Percentiles rank a stretch among this genome's conserved stretches.
These are phyloP conservation scores for Colletotrichum theobromicola DNA, from an alignment of 2,329 filamentous ascomycete species.

Conservation along the genomic window DNA sequence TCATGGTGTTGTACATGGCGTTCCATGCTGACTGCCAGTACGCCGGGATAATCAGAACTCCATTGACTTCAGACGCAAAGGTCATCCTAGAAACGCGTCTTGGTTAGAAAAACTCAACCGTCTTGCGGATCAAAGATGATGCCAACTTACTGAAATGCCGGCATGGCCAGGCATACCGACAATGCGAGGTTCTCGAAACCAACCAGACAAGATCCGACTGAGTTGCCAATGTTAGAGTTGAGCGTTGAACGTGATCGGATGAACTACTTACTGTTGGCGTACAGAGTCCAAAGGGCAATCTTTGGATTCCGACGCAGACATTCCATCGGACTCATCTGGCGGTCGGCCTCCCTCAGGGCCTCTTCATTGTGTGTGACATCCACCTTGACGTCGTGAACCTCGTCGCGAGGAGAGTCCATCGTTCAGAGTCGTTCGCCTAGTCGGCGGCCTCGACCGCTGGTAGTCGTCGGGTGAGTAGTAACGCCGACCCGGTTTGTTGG, in stretches of 20 bases:
- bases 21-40: constrained; percentile 28
- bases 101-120: not conserved
- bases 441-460: not conserved
- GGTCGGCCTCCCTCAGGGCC: constrained; percentile 8
- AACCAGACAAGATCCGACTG: constrained; percentile 20
- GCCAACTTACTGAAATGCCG: constrained; percentile 23
- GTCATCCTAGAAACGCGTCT: constrained; percentile 1
- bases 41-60: constrained; percentile 25
- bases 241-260: not conserved
- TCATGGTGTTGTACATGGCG: constrained; percentile 25
- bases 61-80: constrained; percentile 23
- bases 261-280: constrained; percentile 14
- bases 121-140: fast-evolving
- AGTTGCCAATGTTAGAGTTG: not conserved
- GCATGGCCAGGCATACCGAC: constrained; percentile 24
- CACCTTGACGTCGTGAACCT: not conserved
- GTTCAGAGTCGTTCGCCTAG: not conserved
- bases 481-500: not conserved
- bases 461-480: not conserved
- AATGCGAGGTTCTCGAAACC: constrained; percentile 24
- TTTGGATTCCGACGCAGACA: constrained; percentile 16
- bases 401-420: constrained; percentile 5
- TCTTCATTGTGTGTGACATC: constrained; percentile 10
- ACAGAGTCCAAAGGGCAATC: constrained; percentile 16
- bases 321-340: constrained; percentile 6